These are phyloP conservation scores for Didymella glomerata DNA, from an alignment of 2,329 filamentous ascomycete species.

Conservation along the genomic window DNA sequence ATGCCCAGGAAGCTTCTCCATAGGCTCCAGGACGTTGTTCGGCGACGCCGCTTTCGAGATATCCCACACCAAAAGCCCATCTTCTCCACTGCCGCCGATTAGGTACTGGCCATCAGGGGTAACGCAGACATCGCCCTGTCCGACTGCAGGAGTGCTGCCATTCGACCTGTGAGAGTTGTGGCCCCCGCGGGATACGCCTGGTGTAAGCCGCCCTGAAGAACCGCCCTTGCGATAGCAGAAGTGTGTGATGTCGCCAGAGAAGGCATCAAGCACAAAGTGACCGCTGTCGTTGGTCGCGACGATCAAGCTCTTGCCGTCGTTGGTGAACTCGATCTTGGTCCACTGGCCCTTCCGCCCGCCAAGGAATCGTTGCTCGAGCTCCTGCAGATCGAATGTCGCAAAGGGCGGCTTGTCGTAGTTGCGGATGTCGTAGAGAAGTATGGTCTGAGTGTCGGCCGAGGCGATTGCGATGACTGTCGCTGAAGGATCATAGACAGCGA, in stretches of 20 bases:
- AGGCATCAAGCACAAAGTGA: constrained; percentile 94
- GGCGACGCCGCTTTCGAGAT: constrained; percentile 62
- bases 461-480: constrained; percentile 91
- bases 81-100: constrained; percentile 75
- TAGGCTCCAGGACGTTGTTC: constrained; percentile 69
- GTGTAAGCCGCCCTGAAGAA: constrained; percentile 56
- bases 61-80: constrained; percentile 89
- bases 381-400: constrained; percentile 79
- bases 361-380: constrained; percentile 62
- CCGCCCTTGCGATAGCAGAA: constrained; percentile 65
- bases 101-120: constrained; percentile 89
- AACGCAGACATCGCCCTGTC: constrained; percentile 83
- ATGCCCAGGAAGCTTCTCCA: constrained; percentile 68
- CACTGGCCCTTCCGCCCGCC: constrained; percentile 69
- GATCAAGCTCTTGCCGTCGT: constrained; percentile 88
- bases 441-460: constrained; percentile 77
- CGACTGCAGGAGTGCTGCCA: constrained; percentile 46
- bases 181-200: constrained; percentile 55
- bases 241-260: constrained; percentile 80
- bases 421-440: constrained; percentile 90
- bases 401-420: constrained; percentile 95
- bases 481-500: constrained; percentile 90
- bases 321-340: constrained; percentile 94
- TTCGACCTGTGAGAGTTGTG: constrained; percentile 60
- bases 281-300: constrained; percentile 83